Evolutionary conservation across 805 yeast genomes (phyloP).

Genomic region (Lachancea thermotolerans): DNA sequence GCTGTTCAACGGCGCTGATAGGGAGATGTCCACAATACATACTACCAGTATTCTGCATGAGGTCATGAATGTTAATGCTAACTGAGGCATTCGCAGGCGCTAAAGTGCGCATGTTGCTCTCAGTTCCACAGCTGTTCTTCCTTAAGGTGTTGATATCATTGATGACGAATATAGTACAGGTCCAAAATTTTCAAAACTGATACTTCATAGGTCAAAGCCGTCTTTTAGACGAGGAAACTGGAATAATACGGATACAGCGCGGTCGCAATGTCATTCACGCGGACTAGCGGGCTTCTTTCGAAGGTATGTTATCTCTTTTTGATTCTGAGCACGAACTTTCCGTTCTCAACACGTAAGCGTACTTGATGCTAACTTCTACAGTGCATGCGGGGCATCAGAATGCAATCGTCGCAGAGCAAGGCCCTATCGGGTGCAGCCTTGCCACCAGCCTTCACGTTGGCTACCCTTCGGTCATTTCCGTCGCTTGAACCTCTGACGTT

Average conservation of each 20-base stretch:
- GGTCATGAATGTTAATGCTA: no score
- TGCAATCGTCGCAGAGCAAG: constrained; percentile 9
- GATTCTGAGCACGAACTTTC: background rate
- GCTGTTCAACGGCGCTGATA: background rate
- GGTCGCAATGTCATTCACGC: background rate
- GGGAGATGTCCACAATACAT: background rate
- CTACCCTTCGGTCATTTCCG: constrained; percentile 79
- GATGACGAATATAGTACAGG: background rate
- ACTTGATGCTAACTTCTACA: constrained; percentile 3
- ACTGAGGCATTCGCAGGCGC: no score
- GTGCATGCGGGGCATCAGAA: constrained; percentile 10
- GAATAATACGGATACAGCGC: no score
- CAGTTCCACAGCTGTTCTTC: background rate
- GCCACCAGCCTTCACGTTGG: constrained; percentile 68
- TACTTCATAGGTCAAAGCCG: no score
- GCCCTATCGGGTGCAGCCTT: constrained; percentile 25
- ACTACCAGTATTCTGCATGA: background rate
- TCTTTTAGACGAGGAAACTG: no score
- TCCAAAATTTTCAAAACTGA: background rate
- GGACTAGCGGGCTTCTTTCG: constrained; percentile 1
- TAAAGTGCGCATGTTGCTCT: no score
- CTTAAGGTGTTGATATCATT: background rate
- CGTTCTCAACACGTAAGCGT: background rate
- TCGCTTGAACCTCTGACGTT: constrained; percentile 77
- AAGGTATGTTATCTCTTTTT: constrained; percentile 1